Evolutionary conservation across 225 moss, liverwort and hornwort species (phyloP).

Genomic region (Thuidium tamariscinum): DNA sequence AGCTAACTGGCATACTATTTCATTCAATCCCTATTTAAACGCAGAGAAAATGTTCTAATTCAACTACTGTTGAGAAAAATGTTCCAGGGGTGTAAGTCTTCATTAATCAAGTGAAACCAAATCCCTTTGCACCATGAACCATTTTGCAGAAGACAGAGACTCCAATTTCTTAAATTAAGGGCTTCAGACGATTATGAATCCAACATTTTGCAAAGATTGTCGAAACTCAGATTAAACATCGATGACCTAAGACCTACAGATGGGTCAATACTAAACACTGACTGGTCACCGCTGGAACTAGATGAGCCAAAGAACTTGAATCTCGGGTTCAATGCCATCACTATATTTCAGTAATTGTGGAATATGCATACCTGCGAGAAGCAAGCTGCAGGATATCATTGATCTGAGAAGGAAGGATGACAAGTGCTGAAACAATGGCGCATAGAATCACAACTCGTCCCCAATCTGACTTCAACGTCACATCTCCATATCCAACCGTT

Average conservation of each 20-base stretch:
- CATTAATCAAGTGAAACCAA: not conserved
- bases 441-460: conserved; percentile 56
- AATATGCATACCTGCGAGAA: conserved; percentile 51
- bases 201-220: not conserved
- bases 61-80: not conserved
- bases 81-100: not conserved
- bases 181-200: not conserved
- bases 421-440: conserved; percentile 59
- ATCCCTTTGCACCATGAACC: not conserved
- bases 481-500: conserved; percentile 89
- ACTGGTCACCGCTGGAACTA: not conserved
- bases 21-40: not conserved
- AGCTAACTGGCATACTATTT: not conserved
- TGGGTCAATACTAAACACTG: not conserved
- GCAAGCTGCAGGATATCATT: conserved; percentile 65
- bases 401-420: conserved; percentile 60
- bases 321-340: not conserved
- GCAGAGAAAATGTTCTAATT: not conserved
- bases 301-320: not conserved
- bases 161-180: not conserved
- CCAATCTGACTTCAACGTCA: conserved; percentile 52
- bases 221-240: not conserved
- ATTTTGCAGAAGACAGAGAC: not conserved
- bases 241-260: not conserved
- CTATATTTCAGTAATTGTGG: not conserved